Conservation (phyloP, 2,329 filamentous ascomycete species). For the Diaporthe citriasiana region DNA sequence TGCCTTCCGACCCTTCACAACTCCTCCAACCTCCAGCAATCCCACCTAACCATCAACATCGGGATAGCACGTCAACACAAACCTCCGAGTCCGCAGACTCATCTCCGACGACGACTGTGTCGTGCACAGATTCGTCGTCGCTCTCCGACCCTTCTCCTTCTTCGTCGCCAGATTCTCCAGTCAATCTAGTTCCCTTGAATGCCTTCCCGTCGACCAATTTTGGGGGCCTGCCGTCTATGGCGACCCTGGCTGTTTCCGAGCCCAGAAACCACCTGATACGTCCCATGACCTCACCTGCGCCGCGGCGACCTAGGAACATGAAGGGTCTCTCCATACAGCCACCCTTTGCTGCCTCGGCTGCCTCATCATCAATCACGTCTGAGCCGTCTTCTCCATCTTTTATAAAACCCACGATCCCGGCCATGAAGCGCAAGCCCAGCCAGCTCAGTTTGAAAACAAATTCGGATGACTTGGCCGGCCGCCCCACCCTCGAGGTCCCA, state of each 20-base stretch:
- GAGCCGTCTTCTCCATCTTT: constrained; percentile 82
- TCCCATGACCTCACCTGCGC: constrained; percentile 77
- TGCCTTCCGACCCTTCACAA: constrained; percentile 51
- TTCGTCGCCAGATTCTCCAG: constrained; percentile 91
- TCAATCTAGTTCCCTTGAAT: constrained; percentile 78
- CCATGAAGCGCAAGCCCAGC: constrained; percentile 81
- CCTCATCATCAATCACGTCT: constrained; percentile 66
- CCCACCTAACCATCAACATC: constrained; percentile 75
- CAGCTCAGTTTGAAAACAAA: constrained; percentile 83
- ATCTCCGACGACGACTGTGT: constrained; percentile 93
- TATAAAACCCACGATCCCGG: constrained; percentile 82
- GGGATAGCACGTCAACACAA: constrained; percentile 83
- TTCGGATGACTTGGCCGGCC: constrained; percentile 68
- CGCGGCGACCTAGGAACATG: constrained; percentile 82
- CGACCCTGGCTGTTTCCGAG: constrained; percentile 62
- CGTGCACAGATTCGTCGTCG: constrained; percentile 91
- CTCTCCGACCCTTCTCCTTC: constrained; percentile 92
- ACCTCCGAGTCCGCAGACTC: constrained; percentile 90
- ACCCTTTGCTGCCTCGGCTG: constrained; percentile 62
- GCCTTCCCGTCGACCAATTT: constrained; percentile 76
- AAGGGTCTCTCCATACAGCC: constrained; percentile 87
- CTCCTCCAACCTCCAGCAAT: constrained; percentile 54
- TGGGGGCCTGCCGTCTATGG: constrained; percentile 61
- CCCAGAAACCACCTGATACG: constrained; percentile 58
- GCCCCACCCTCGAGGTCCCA: constrained; percentile 67